Evolutionary conservation across 2,329 filamentous ascomycete genomes (phyloP).

Genomic region (Fusarium agapanthi): DNA sequence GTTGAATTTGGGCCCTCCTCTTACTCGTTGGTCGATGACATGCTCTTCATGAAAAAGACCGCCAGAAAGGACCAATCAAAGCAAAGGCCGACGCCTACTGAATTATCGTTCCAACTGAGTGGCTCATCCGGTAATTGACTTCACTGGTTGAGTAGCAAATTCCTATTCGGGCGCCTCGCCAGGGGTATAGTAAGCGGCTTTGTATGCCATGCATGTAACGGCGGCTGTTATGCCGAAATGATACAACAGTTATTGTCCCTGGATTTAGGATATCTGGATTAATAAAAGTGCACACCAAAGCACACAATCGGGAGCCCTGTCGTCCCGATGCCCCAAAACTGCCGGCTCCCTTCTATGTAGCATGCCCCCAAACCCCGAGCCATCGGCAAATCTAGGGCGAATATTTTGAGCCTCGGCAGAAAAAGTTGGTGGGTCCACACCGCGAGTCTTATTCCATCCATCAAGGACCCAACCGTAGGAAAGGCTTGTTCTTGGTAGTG

Average conservation of each 20-base stretch:
- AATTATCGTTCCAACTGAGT: accelerated
- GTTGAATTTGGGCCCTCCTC: not conserved
- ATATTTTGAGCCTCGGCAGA: too few relatives aligned
- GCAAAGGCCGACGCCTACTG: accelerated
- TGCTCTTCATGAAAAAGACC: not conserved
- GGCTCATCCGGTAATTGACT: accelerated
- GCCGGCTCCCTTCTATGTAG: too few relatives aligned
- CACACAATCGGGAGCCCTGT: too few relatives aligned
- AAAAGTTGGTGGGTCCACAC: too few relatives aligned
- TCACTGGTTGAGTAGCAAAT: not conserved
- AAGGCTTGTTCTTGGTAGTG: too few relatives aligned
- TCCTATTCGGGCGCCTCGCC: not conserved
- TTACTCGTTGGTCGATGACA: not conserved
- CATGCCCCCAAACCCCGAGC: too few relatives aligned
- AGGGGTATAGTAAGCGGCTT: not conserved
- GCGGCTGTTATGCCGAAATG: not conserved
- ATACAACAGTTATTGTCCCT: not conserved
- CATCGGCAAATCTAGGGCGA: too few relatives aligned
- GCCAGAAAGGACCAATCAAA: not conserved
- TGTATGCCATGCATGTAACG: not conserved
- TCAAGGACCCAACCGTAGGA: too few relatives aligned
- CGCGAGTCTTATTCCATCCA: too few relatives aligned
- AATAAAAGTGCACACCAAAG: too few relatives aligned
- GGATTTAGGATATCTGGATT: too few relatives aligned
- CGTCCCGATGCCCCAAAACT: too few relatives aligned